Conservation (phyloP, 129 eudicot species). For the Kitagawia praeruptora region DNA sequence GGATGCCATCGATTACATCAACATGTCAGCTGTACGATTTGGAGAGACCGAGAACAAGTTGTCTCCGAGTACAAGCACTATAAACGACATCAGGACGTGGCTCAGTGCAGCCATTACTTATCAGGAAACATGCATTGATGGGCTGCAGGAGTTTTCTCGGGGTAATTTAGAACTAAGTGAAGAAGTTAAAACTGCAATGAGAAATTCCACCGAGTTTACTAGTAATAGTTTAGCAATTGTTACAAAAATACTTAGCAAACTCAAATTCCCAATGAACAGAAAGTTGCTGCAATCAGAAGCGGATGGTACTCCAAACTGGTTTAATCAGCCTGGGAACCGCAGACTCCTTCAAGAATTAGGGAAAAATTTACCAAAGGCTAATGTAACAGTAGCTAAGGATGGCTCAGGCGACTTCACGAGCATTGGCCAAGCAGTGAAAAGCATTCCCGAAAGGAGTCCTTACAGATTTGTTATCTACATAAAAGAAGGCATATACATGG, state of each 20-base stretch:
- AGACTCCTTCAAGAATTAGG: background rate
- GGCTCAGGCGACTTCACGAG: conserved; percentile 2
- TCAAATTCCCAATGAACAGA: background rate
- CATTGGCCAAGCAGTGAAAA: conserved; percentile 1
- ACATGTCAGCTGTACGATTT: background rate
- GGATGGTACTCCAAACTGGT: background rate
- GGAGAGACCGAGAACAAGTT: too few species aligned
- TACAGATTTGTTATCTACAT: conserved; percentile 8
- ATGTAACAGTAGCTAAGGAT: conserved; percentile 11
- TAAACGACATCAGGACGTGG: conserved; percentile 8
- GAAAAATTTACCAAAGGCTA: background rate
- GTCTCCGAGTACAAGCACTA: background rate
- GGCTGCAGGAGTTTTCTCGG: conserved; percentile 15
- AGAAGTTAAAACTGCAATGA: conserved; percentile 17
- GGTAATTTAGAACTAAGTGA: conserved; percentile 1
- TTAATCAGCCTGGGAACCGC: background rate
- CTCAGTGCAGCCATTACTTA: conserved; percentile 11
- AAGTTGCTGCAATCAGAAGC: conserved; percentile 6
- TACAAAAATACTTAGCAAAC: background rate
- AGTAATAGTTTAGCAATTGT: conserved; percentile 17
- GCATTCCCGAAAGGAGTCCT: background rate
- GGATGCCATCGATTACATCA: conserved; percentile 1
- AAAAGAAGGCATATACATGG: conserved; percentile 1
- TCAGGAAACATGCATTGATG: conserved; percentile 17
- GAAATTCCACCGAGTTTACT: conserved; percentile 13